Percentiles rank a stretch among this genome's conserved stretches.
These are phyloP conservation scores for Lasiosphaeria miniovina DNA, from an alignment of 495 filamentous ascomycete genomes.

Conservation along the genomic window DNA sequence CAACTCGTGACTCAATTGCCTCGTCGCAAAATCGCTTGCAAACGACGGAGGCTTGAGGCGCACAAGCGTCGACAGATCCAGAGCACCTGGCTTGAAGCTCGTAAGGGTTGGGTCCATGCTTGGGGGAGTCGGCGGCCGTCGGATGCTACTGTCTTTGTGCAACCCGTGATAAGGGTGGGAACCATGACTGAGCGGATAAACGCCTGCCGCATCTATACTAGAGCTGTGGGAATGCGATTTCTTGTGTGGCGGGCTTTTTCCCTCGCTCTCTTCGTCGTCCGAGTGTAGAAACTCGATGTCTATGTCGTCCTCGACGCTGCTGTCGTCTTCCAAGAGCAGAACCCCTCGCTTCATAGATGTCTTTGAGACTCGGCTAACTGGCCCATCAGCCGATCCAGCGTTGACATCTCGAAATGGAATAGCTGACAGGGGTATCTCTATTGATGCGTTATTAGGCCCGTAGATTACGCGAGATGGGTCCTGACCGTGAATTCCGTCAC, in stretches of 20 bases:
- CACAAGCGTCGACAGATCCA: constrained; percentile 55
- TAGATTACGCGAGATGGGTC: constrained; percentile 8
- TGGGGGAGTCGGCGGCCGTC: constrained; percentile 2
- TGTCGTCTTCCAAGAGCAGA: constrained; percentile 26
- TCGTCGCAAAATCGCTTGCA: constrained; percentile 62
- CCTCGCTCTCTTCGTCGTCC: constrained; percentile 29
- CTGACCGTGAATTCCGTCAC: constrained; percentile 2
- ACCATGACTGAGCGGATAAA: no score
- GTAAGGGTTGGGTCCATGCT: constrained; percentile 34
- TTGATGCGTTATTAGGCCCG: not conserved
- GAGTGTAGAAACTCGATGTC: constrained; percentile 49
- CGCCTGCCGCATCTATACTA: not conserved
- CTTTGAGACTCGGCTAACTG: no score
- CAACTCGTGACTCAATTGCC: constrained; percentile 61
- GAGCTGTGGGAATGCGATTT: not conserved
- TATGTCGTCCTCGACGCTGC: constrained; percentile 51
- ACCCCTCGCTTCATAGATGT: constrained; percentile 11
- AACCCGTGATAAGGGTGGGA: no score
- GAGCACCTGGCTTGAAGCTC: constrained; percentile 63
- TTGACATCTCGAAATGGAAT: constrained; percentile 22
- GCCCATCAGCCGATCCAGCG: not conserved
- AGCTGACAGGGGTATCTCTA: constrained; percentile 30
- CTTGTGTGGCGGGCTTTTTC: constrained; percentile 1
- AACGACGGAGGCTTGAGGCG: constrained; percentile 63
- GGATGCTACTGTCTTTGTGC: not conserved